A percentile compares a stretch with the other conserved stretches of the same genome.
These are phyloP conservation scores for Aspergillus thermomutatus DNA, from an alignment of 2,329 filamentous ascomycete species.

Conservation along the genomic window DNA sequence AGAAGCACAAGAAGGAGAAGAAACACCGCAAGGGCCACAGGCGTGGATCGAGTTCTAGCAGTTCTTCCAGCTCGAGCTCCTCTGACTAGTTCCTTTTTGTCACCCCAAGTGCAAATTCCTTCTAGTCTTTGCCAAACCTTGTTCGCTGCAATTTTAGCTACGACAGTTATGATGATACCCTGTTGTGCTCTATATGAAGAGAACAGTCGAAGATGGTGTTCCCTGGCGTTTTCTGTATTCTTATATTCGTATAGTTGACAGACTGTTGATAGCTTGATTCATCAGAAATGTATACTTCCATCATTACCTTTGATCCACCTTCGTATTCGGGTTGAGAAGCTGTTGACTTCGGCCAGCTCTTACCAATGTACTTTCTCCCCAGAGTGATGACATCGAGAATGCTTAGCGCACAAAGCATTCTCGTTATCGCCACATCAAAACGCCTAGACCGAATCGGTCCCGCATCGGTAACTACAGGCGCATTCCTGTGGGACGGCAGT, in stretches of 20 bases:
- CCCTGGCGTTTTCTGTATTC: not conserved
- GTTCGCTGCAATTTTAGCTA: not conserved
- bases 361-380: not conserved
- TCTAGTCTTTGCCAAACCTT: not conserved
- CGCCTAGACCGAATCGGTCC: not conserved
- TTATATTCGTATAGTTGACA: not conserved
- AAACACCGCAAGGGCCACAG: slow-evolving; percentile 22
- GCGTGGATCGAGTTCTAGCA: slow-evolving; percentile 8
- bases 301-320: not conserved
- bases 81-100: not conserved
- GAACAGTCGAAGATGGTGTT: not conserved
- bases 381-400: not conserved
- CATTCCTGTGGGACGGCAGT: not conserved
- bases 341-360: not conserved
- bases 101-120: not conserved
- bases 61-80: slow-evolving; percentile 11
- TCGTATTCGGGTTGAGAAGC: not conserved
- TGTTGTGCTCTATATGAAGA: not conserved
- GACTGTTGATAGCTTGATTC: not conserved
- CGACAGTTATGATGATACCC: not conserved
- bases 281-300: not conserved
- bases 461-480: not conserved
- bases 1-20: slow-evolving; percentile 26
- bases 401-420: not conserved
- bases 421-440: not conserved